Conservation (phyloP, 306 rosid genomes). For the apple (Malus domestica) region ASM211411v1 NC_041803.1:54541001-54541500, state of each 20-base stretch:
- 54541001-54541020: neutral
- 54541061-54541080: neutral
- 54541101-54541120: constrained; percentile 73
- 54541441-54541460: constrained; percentile 33
- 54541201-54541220: constrained; percentile 56
- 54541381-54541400: constrained; percentile 61
- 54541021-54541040: neutral
- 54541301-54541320: neutral
- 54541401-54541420: constrained; percentile 50
- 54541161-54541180: constrained; percentile 82
- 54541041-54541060: neutral
- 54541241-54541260: neutral
- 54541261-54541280: neutral
- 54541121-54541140: constrained; percentile 88
- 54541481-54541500: constrained; percentile 13
- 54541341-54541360: constrained; percentile 39
- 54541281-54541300: neutral
- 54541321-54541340: neutral
- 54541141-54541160: constrained; percentile 59
- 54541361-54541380: constrained; percentile 63
- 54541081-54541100: constrained; percentile 33
- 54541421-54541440: constrained; percentile 52
- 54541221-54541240: constrained; percentile 31
- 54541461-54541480: neutral
- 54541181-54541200: constrained; percentile 62